A percentile compares a stretch with the other conserved stretches of the same genome.
Evolutionary conservation across 2,329 filamentous ascomycete species (phyloP).

Genomic region (Raffaelea albimanens): DNA sequence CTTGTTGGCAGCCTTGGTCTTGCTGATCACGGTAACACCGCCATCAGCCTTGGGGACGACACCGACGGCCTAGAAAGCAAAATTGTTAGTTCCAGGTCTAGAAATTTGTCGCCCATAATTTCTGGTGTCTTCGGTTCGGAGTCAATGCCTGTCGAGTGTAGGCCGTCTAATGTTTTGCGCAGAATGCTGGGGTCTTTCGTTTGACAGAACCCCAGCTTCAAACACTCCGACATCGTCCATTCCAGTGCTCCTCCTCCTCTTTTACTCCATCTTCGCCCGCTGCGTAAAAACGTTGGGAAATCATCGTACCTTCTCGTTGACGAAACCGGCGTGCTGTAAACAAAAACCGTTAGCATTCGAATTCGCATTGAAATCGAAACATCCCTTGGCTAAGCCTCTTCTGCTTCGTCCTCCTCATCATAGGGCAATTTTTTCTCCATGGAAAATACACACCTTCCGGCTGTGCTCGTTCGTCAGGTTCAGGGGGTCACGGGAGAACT

Average conservation of each 20-base stretch:
- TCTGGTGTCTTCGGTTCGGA: too few species aligned
- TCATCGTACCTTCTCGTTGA: conserved; percentile 77
- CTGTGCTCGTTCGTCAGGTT: conserved; percentile 89
- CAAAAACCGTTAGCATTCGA: not conserved
- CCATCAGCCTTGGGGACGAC: conserved; percentile 67
- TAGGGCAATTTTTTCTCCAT: conserved; percentile 9
- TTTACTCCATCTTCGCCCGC: too few species aligned
- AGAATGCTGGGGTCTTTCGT: too few species aligned
- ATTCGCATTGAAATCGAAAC: too few species aligned
- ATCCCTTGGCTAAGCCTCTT: not conserved
- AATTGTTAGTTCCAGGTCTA: not conserved
- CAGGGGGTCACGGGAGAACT: conserved; percentile 89
- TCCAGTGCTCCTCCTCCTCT: too few species aligned
- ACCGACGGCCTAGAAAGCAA: conserved; percentile 64
- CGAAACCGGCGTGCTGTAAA: conserved; percentile 74
- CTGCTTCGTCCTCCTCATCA: not conserved
- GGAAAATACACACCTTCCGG: conserved; percentile 57
- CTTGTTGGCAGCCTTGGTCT: conserved; percentile 66
- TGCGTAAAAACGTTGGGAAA: too few species aligned
- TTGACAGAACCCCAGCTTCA: too few species aligned
- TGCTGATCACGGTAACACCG: conserved; percentile 71
- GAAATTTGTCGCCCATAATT: not conserved
- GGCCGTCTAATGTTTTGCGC: too few species aligned
- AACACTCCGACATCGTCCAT: too few species aligned
- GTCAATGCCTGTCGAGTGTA: too few species aligned